These are phyloP conservation scores for Sclerotinia borealis DNA, from an alignment of 2,329 filamentous ascomycete species.

Conservation along the genomic window DNA sequence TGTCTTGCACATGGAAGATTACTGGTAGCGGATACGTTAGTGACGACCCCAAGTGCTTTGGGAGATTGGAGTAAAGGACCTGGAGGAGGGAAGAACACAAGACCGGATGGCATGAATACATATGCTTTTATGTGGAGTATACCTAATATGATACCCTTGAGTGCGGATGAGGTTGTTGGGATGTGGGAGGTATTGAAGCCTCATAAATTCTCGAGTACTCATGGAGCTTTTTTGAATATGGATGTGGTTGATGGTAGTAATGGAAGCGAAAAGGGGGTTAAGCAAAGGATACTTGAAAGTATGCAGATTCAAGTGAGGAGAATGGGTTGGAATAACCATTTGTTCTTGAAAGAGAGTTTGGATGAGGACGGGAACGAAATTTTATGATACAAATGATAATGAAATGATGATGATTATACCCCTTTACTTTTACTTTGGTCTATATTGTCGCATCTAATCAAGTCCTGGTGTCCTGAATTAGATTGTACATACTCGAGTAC, in stretches of 20 bases:
- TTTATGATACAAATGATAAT: constrained; percentile 10
- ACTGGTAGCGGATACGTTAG: constrained; percentile 72
- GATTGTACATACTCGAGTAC: no score
- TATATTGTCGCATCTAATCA: not conserved
- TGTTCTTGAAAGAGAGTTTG: constrained; percentile 23
- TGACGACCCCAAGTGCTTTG: constrained; percentile 58
- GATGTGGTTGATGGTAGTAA: constrained; percentile 49
- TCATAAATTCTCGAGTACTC: constrained; percentile 58
- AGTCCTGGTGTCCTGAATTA: not conserved
- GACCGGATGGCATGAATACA: constrained; percentile 42
- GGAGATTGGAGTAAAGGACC: constrained; percentile 43
- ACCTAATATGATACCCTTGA: constrained; percentile 67
- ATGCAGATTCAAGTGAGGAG: constrained; percentile 63
- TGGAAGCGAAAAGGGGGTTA: constrained; percentile 39
- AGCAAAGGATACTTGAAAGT: constrained; percentile 63
- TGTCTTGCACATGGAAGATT: constrained; percentile 55
- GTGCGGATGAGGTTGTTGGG: constrained; percentile 52
- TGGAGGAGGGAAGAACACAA: constrained; percentile 33
- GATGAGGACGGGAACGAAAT: not conserved
- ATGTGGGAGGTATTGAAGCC: constrained; percentile 65
- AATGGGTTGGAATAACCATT: constrained; percentile 28
- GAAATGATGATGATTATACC: not conserved
- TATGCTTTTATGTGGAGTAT: constrained; percentile 75
- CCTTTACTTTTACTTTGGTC: not conserved
- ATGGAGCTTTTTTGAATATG: constrained; percentile 59